phyloP scores from a whole-genome alignment of 257 asterid species.

The Craterostigma plantagineum region DNA sequence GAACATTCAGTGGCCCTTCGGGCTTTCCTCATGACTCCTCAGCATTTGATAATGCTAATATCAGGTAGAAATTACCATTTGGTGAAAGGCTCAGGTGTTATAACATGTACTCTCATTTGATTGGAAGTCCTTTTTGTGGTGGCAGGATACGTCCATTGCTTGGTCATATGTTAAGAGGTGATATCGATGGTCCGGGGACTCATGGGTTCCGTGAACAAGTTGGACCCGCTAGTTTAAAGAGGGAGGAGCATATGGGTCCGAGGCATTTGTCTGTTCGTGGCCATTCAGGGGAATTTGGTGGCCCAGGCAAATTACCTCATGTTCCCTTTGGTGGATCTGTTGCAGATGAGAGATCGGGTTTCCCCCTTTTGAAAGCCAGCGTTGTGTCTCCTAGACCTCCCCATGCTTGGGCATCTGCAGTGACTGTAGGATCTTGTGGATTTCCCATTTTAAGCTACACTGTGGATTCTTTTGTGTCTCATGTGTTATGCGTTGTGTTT shows the following conservation, averaged over 20 bases:
- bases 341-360: constrained; percentile 22
- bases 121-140: too few species aligned
- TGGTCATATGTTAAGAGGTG: too few species aligned
- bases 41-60: not conserved
- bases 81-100: too few species aligned
- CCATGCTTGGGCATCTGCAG: constrained; percentile 25
- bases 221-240: constrained; percentile 27
- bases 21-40: too few species aligned
- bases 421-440: constrained; percentile 13
- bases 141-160: too few species aligned
- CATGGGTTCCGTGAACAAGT: constrained; percentile 23
- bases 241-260: constrained; percentile 35
- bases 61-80: constrained; percentile 20
- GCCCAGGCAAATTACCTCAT: constrained; percentile 26
- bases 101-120: too few species aligned
- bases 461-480: not conserved
- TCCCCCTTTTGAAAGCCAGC: constrained; percentile 40
- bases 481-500: not conserved
- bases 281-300: constrained; percentile 24
- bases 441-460: too few species aligned
- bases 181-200: too few species aligned
- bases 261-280: constrained; percentile 38
- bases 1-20: too few species aligned
- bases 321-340: constrained; percentile 29
- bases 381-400: constrained; percentile 36